Percentiles rank a stretch among this genome's conserved stretches.
Conservation (phyloP, 2,329 filamentous ascomycete species). For the Orbilia oligospora region DNA sequence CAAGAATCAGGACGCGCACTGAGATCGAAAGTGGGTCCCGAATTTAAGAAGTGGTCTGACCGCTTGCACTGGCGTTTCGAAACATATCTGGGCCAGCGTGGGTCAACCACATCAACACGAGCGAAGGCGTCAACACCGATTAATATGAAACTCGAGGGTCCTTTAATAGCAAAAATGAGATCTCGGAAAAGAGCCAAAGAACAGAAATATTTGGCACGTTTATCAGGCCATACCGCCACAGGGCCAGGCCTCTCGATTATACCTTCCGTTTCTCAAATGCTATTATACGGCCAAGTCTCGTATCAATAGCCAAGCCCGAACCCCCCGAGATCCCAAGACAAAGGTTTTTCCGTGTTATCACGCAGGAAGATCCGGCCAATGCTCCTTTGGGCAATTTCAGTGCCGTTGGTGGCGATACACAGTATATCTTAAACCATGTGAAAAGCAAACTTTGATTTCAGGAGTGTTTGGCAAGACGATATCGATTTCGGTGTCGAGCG, state of each 20-base stretch:
- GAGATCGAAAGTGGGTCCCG: slow-evolving; percentile 33
- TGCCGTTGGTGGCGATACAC: slow-evolving; percentile 3
- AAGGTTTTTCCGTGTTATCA: slow-evolving; percentile 52
- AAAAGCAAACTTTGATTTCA: slow-evolving; percentile 39
- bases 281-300: slow-evolving; percentile 7
- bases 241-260: slow-evolving; percentile 13
- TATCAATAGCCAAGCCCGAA: slow-evolving; percentile 48
- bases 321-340: slow-evolving; percentile 25
- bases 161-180: slow-evolving; percentile 39
- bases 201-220: slow-evolving; percentile 33
- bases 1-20: slow-evolving; percentile 23
- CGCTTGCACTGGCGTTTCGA: slow-evolving; percentile 45
- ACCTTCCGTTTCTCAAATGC: slow-evolving; percentile 4
- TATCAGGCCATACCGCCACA: slow-evolving; percentile 46
- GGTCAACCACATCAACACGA: slow-evolving; percentile 25
- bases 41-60: slow-evolving; percentile 47
- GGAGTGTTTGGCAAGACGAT: slow-evolving; percentile 31
- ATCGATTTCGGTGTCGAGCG: slow-evolving; percentile 6
- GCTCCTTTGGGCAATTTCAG: slow-evolving; percentile 53
- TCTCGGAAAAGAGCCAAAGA: slow-evolving; percentile 8
- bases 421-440: slow-evolving; percentile 18
- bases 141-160: slow-evolving; percentile 43
- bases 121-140: slow-evolving; percentile 49
- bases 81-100: slow-evolving; percentile 32
- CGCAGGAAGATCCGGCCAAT: slow-evolving; percentile 14